Evolutionary conservation across 2,329 filamentous ascomycete genomes (phyloP), one percentile per base, ranked within the genome.

Genomic region (Scorias spongiosa): DNA sequence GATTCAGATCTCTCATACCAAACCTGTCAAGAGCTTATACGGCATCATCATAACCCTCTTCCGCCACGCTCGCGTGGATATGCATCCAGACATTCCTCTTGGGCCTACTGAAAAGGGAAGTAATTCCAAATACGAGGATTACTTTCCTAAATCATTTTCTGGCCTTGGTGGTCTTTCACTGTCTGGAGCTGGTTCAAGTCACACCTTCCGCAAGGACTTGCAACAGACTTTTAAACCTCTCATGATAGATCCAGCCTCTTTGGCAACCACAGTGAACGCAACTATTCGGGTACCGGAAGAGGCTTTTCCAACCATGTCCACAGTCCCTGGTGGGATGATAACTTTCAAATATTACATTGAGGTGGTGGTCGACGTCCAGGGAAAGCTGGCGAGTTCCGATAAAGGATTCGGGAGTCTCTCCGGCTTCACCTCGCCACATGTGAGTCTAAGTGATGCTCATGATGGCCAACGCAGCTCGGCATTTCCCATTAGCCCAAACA

Each of bases 261-360:
- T 95, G 51, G 81, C 79, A 15, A 79, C 87, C 1, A 81, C 81
- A 39, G 77, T 96, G 37, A 91, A 81, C 12, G 82, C 87, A 3
- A 82, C 83, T 2, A 77, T 98, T 12, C 79, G 85, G 52, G 76
- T 96, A 2, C 91, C 91, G 0, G 86, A 93, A 49, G 85, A 94
- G 56, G 79, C 80, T 0, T 96, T 96, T 53, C 89, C 91, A 0
- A 94, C 88, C 2, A 96, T 96, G 49, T 79, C 78, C 26, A 81
- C 80, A 44, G 86, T 95, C 0, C 91, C 91, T 0, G 87, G 89
- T 2, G 81, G 84, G 29, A 91, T 96, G 80, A 91, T 98, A 51
- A 87, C 81, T 54, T 96, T 98, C 67, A 85, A 81, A 52, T 96
- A 98, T 57, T 84, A 88, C 52, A 74, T 95, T 15, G 91, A 98